Base-by-base conservation (phyloP, 257 asterid genomes). In the Salvia hispanica region DNA sequence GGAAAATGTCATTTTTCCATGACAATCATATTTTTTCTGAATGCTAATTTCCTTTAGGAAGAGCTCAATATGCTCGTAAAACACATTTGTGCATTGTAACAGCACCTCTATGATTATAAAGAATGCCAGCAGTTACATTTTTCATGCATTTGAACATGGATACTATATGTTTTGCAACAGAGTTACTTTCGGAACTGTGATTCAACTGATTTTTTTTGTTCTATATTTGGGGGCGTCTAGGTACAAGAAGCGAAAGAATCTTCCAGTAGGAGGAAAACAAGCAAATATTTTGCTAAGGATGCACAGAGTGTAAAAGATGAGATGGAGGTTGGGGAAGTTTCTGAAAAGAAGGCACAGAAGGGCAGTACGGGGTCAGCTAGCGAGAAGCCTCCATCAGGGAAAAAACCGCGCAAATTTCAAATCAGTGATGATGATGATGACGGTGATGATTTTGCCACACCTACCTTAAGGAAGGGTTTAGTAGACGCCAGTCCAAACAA, bases 261-360 rank as follows among this genome's bases (percentile, higher is more conserved):
- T 76, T 59, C 88, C 11, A 78, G 89, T 62, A 80, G 99, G 72
- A 83, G 85, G 88, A 94, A 88, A 85, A 91, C 96, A 34, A 94
- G 99, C 74, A 94, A 91, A 82, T 94, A 90, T 77, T 94, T 94
- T 80, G 79, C 84, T 53, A 76, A 84, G 56, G 85, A 85, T 34
- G 82, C 67, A 44, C 81, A 77, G 57, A 75, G 61, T 60, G 72
- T 59, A 31, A 85, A 83, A 62, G 84, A 78, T 62, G 95, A 79
- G 74, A 80, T 72, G 78, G 86, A 81, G 53, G 81, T 74, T 62
- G 89, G 83, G 75, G 91, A 84, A 78, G 74, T 71, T 36, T 65
- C 91, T 69, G 69, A 84, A 75, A 85, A 86, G 78, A 90, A 84
- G 81, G 81, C 83, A 43, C 81, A 77, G 69, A 78, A 31, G 16